Evolutionary conservation across 1,139 yeast genomes (phyloP), one percentile per base, ranked within the genome.

Genomic region (Suhomyces yuchorum): DNA sequence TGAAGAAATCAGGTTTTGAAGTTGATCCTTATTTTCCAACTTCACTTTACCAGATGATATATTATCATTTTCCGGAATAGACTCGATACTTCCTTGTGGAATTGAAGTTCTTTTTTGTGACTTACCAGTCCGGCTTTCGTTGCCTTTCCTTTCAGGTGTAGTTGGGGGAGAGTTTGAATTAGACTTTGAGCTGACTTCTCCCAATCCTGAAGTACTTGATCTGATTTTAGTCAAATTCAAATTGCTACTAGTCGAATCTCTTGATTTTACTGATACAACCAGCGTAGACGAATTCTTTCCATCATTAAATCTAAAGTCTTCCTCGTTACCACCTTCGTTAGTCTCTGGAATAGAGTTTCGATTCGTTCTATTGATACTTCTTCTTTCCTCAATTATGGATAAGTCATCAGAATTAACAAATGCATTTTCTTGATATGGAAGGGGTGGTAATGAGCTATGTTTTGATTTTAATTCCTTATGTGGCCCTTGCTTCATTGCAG

Each of bases 351-450:
- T 37, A n/a, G 32, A 36, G 17, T 22, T 20, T 11, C 15, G 14
- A 17, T n/a, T 24, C 9, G 11, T 30, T 14, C 24, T 33, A 7
- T 33, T 40, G 7, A 20, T 17, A 20, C 19, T 46, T 36, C 42
- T 44, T 22, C 55, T 47, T 37, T 54, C 56, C 17, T 47, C 53
- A 19, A 56, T 48, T 3, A 57, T 52, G 1, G 54, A 48, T 23
- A 57, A 42, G n/a, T 56, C 60, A 33, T 57, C 59, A 2, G 54
- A 46, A 37, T 53, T 47, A 3, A 35, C 47, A 43, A 49, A 46
- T 2, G 12, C 20, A 12, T 34, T 37, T 22, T 39, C 51, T 44
- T 41, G 37, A 8, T 11, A 15, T 12, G 43, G 40, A 28, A 35
- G 19, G 6, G 47, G 43, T 12, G 43, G 47, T 8, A 43, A 33